phyloP scores from a whole-genome alignment of 2,329 filamentous ascomycete species.

The Alternaria sp. region DNA sequence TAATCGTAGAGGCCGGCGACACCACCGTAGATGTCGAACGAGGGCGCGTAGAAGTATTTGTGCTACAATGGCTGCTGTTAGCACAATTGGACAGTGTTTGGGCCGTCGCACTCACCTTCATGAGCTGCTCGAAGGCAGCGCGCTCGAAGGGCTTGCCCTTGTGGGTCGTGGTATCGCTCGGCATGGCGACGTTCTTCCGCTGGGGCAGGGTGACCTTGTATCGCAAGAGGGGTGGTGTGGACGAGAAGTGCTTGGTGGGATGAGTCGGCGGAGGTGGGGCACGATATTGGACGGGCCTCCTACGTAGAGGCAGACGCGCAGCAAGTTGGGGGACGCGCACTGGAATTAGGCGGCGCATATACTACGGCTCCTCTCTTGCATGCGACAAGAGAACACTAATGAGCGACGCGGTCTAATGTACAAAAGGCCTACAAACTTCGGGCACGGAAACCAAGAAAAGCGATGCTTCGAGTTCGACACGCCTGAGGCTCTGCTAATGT shows the following conservation, averaged over 20 bases:
- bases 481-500: background rate
- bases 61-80: constrained; percentile 35
- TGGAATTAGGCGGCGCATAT: constrained; percentile 48
- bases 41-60: constrained; percentile 83
- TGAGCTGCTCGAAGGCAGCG: constrained; percentile 78
- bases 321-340: constrained; percentile 45
- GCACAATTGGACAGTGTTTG: constrained; percentile 21
- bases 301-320: constrained; percentile 31
- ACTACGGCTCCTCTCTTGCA: constrained; percentile 22
- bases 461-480: constrained; percentile 10
- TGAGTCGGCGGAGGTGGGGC: constrained; percentile 39
- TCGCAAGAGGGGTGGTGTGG: constrained; percentile 36
- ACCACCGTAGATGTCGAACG: constrained; percentile 93
- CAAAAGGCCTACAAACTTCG: constrained; percentile 10
- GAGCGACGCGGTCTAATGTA: constrained; percentile 29
- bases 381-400: constrained; percentile 28
- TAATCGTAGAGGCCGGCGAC: constrained; percentile 92
- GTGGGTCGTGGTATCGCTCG: constrained; percentile 61
- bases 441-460: background rate
- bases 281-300: constrained; percentile 34
- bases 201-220: constrained; percentile 32
- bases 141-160: constrained; percentile 87
- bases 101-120: constrained; percentile 71
- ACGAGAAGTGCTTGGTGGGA: constrained; percentile 45
- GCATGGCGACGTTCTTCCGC: constrained; percentile 40